A percentile compares a stretch with the other conserved stretches of the same genome.
These are phyloP conservation scores for Tylopilus sp. DNA, from an alignment of 1,284 basidiomycete genomes.

Conservation along the genomic window DNA sequence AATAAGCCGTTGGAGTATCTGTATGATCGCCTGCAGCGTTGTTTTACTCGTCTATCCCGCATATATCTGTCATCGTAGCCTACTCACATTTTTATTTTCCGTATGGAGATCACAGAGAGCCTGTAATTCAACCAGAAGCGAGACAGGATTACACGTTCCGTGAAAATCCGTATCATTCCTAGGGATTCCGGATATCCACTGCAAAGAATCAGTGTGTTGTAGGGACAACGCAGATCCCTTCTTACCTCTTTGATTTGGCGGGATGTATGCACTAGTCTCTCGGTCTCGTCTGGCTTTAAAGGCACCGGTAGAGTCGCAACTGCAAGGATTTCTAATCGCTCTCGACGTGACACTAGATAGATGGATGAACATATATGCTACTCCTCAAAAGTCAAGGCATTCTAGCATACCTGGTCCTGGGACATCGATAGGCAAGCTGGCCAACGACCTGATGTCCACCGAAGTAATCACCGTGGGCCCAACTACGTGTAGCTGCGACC, in stretches of 20 bases:
- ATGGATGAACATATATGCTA: background rate
- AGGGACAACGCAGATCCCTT: background rate
- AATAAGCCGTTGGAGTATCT: slow-evolving; percentile 43
- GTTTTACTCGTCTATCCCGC: background rate
- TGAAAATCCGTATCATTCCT: slow-evolving; percentile 3
- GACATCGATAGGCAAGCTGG: slow-evolving; percentile 12
- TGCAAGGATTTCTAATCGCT: slow-evolving; percentile 34
- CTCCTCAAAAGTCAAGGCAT: background rate
- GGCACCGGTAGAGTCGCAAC: slow-evolving; percentile 41
- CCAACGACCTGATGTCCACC: slow-evolving; percentile 31
- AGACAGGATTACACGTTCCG: slow-evolving; percentile 26
- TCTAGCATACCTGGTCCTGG: slow-evolving; percentile 24
- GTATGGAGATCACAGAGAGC: slow-evolving; percentile 27
- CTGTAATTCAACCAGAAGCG: slow-evolving; percentile 37
- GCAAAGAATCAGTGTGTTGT: slow-evolving; percentile 19
- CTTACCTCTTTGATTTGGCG: slow-evolving; percentile 36
- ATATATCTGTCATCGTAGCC: background rate
- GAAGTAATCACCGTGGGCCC: slow-evolving; percentile 26
- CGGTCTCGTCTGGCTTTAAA: slow-evolving; percentile 15
- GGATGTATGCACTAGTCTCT: slow-evolving; percentile 29
- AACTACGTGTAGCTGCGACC: slow-evolving; percentile 52
- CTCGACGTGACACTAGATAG: slow-evolving; percentile 32
- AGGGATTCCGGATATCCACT: slow-evolving; percentile 29
- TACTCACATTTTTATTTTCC: slow-evolving; percentile 32
- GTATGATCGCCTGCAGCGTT: slow-evolving; percentile 23